Base-by-base conservation (phyloP, 441 rosid genomes). In the Arabidopsis hybrid region DNA sequence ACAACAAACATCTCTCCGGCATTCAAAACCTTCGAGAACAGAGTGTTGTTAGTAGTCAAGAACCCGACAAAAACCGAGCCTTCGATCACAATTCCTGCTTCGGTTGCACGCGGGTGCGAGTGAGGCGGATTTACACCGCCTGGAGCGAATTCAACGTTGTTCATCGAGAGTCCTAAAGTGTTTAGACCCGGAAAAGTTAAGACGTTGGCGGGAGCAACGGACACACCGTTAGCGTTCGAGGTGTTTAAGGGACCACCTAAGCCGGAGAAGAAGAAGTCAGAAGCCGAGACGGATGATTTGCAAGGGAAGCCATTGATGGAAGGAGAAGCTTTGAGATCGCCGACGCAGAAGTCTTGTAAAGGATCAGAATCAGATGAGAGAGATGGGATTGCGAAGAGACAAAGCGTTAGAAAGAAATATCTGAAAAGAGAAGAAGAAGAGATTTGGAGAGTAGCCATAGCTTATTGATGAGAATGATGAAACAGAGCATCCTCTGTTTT, bases 71-170 rank as follows among this genome's bases (percentile, higher is more conserved):
- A 88, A 9, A 89, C 79, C 80, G 79, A 83, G 71, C 94, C 96
- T 77, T 78, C 9, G 4, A 88, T 80, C 68, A 88, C 82, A 31
- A 89, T 36, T 0, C 88, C 94, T 0, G 86, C 69, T 79, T 86
- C 96, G 0, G 79, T 58, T 0, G 92, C 90, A 0, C 90, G 89
- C 3, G 95, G 93, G 56, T 91, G 94, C 0, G 80, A 78, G 79
- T 89, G 93, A 49, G 97, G 95, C 0, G 95, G 89, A 74, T 91
- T 91, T 16, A 93, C 43, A 39, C 95, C 97, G 0, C 88, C 88
- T 0, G 90, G 88, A 13, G 84, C 89, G 6, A 87, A 56, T 18
- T 89, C 95, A 0, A 89, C 90, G 10, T 91, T 81, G 82, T 87
- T 91, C 91, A 88, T 89, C 0, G 98, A 62, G n/a, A 89, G 58